phyloP scores from a whole-genome alignment of 2,329 filamentous ascomycete species.

The Diplodia scrobiculata region DNA sequence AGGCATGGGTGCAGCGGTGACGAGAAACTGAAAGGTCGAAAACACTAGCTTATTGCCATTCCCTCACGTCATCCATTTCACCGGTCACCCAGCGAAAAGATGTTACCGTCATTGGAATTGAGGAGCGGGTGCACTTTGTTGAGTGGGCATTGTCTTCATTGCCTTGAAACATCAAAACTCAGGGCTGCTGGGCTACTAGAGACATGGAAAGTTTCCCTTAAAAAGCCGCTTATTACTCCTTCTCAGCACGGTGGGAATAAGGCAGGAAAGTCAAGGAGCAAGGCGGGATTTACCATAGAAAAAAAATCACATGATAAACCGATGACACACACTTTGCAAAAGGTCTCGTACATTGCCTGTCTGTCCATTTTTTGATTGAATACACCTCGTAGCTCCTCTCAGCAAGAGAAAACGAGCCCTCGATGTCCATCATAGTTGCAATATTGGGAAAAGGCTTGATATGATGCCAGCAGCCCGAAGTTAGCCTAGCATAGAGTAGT shows the following conservation, averaged over 20 bases:
- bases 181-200: neutral
- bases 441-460: slow-evolving; percentile 18
- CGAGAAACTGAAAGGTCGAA: neutral
- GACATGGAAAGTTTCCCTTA: neutral
- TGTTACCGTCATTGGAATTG: neutral
- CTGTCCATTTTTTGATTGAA: slow-evolving; percentile 27
- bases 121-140: neutral
- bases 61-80: neutral
- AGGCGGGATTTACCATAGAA: neutral
- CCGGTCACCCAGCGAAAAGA: neutral
- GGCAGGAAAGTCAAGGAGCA: neutral
- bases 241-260: neutral
- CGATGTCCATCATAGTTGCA: slow-evolving; percentile 22
- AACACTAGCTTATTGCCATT: neutral
- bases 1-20: no score
- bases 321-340: slow-evolving; percentile 20
- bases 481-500: slow-evolving; percentile 18
- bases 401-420: slow-evolving; percentile 11
- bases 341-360: slow-evolving; percentile 25
- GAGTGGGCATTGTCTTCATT: neutral
- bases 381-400: slow-evolving; percentile 12
- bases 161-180: neutral
- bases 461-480: slow-evolving; percentile 13
- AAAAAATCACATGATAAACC: neutral
- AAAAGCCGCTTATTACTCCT: neutral